Evolutionary conservation across 2,329 filamentous ascomycete genomes (phyloP).

Genomic region (Venturia asperata): DNA sequence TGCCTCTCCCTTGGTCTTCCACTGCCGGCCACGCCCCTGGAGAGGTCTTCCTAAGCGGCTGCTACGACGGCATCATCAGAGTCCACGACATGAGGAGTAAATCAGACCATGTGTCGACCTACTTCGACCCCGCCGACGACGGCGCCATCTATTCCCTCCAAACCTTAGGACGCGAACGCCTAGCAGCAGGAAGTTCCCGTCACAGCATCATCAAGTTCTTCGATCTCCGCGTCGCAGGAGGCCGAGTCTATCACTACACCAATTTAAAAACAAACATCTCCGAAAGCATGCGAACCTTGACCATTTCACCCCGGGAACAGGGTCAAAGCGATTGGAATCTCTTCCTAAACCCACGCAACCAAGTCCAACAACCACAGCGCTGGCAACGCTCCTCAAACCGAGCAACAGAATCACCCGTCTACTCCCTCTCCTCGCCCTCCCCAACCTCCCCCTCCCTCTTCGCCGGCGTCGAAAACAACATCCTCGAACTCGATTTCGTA

Average conservation of each 20-base stretch:
- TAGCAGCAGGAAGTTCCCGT: slow-evolving; percentile 50
- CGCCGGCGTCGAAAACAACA: slow-evolving; percentile 41
- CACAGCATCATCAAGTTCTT: slow-evolving; percentile 56
- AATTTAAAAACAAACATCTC: slow-evolving; percentile 20
- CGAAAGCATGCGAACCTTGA: background rate
- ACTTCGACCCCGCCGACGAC: slow-evolving; percentile 50
- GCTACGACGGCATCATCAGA: slow-evolving; percentile 49
- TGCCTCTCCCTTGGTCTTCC: slow-evolving; percentile 32
- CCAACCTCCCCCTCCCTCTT: slow-evolving; percentile 39
- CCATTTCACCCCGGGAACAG: background rate
- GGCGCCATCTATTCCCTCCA: slow-evolving; percentile 54
- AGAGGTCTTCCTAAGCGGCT: slow-evolving; percentile 52
- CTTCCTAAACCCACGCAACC: slow-evolving; percentile 36
- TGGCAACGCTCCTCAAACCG: slow-evolving; percentile 9
- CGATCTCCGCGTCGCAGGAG: slow-evolving; percentile 49
- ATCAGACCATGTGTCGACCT: slow-evolving; percentile 41
- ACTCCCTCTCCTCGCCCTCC: slow-evolving; percentile 42
- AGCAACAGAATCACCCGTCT: slow-evolving; percentile 35
- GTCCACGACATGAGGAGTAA: slow-evolving; percentile 55
- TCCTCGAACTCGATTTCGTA: slow-evolving; percentile 40
- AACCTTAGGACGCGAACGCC: slow-evolving; percentile 48
- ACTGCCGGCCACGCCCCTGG: slow-evolving; percentile 32
- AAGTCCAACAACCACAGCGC: slow-evolving; percentile 21
- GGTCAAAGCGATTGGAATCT: slow-evolving; percentile 37
- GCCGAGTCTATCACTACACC: slow-evolving; percentile 33